Percentiles rank a stretch among this genome's conserved stretches.
Evolutionary conservation across 2,329 filamentous ascomycete species (phyloP).

Genomic region (Neofusicoccum laricinum): DNA sequence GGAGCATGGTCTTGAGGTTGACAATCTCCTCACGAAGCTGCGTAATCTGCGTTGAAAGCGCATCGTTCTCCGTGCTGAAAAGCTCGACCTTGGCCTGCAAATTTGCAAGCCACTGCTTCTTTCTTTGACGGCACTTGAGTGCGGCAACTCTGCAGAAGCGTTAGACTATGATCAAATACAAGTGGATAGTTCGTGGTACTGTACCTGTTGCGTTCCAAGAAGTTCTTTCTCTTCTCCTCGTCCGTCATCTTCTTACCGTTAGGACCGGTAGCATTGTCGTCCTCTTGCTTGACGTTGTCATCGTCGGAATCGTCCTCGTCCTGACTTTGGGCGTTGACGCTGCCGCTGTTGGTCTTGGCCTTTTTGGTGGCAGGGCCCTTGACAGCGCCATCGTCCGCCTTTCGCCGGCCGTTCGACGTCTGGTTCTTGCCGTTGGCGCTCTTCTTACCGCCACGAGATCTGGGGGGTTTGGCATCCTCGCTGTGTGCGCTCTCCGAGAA

Average conservation of each 20-base stretch:
- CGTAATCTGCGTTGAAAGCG: conserved; percentile 76
- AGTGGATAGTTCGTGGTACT: conserved; percentile 27
- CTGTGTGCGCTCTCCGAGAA: conserved; percentile 71
- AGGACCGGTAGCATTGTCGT: conserved; percentile 18
- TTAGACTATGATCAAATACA: conserved; percentile 23
- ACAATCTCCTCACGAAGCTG: conserved; percentile 89
- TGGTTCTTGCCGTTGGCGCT: conserved; percentile 33
- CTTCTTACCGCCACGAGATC: conserved; percentile 39
- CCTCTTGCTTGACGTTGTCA: conserved; percentile 35
- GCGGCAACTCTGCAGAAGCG: conserved; percentile 71
- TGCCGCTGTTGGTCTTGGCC: conserved; percentile 57
- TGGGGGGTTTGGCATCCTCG: conserved; percentile 60
- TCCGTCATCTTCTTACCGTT: conserved; percentile 86
- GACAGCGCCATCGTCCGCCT: conserved; percentile 67
- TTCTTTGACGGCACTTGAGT: conserved; percentile 92
- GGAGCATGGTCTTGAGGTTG: conserved; percentile 84
- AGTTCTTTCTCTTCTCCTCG: conserved; percentile 97
- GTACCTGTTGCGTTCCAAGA: conserved; percentile 92
- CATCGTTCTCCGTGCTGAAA: conserved; percentile 88
- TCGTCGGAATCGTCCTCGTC: conserved; percentile 53
- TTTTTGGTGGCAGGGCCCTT: conserved; percentile 72
- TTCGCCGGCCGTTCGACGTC: conserved; percentile 56
- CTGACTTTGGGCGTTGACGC: conserved; percentile 34
- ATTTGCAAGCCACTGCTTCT: conserved; percentile 98
- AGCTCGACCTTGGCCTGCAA: conserved; percentile 92